phyloP scores from a whole-genome alignment of 768 basidiomycete species.

The Macrolepiota albuminosa region DNA sequence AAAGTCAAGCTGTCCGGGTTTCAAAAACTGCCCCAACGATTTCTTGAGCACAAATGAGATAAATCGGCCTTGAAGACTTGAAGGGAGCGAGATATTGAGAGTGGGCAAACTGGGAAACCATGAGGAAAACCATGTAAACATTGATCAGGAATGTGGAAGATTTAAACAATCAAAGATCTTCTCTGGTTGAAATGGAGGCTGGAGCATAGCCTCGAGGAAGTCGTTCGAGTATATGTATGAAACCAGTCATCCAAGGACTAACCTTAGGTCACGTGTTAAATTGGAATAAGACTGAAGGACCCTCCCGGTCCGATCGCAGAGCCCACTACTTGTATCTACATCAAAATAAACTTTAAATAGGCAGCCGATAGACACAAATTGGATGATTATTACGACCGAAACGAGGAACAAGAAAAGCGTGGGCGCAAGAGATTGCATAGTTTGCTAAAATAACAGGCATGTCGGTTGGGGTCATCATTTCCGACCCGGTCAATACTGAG shows the following conservation, averaged over 20 bases:
- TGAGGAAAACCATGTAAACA: constrained; percentile 53
- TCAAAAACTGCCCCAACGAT: constrained; percentile 79
- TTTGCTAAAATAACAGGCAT: too few relatives aligned
- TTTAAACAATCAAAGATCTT: neutral
- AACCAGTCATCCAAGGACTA: neutral
- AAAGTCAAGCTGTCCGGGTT: constrained; percentile 84
- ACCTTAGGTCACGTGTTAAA: too few relatives aligned
- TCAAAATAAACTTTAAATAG: too few relatives aligned
- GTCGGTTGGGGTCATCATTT: too few relatives aligned
- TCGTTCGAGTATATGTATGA: neutral
- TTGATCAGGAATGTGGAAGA: constrained; percentile 10
- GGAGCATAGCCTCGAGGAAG: neutral
- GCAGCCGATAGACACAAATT: too few relatives aligned
- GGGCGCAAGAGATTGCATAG: too few relatives aligned
- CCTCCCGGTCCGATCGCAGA: too few relatives aligned
- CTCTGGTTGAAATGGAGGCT: neutral
- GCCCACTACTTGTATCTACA: too few relatives aligned
- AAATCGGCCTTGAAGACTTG: constrained; percentile 80
- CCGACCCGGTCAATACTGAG: too few relatives aligned
- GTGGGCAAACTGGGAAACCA: constrained; percentile 63
- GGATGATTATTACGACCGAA: too few relatives aligned
- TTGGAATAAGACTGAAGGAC: too few relatives aligned
- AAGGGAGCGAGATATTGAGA: constrained; percentile 61
- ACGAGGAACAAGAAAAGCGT: too few relatives aligned
- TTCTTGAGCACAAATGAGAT: constrained; percentile 85